These are phyloP conservation scores for Colletotrichum ledebouriae DNA, from an alignment of 2,329 filamentous ascomycete species.

Conservation along the genomic window DNA sequence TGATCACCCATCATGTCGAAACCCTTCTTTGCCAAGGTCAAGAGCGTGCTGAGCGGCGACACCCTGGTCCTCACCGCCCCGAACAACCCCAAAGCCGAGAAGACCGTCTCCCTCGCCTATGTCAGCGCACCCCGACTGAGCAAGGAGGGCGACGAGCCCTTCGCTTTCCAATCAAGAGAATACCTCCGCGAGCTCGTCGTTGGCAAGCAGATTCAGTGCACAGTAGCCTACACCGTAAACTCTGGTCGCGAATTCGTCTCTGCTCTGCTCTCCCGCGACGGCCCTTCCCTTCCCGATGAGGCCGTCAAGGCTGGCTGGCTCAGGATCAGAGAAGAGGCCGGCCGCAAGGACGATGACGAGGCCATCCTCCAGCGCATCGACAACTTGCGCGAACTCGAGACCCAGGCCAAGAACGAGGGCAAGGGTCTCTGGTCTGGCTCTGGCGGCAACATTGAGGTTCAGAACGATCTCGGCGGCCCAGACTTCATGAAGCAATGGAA, in stretches of 20 bases:
- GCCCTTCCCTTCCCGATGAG: constrained; percentile 83
- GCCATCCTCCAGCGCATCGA: constrained; percentile 80
- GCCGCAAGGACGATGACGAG: constrained; percentile 88
- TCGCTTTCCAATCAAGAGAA: constrained; percentile 94
- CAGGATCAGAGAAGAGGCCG: constrained; percentile 94
- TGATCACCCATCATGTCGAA: constrained; percentile 60
- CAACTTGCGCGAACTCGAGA: constrained; percentile 81
- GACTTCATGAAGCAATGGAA: constrained; percentile 88
- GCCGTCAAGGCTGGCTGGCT: constrained; percentile 91
- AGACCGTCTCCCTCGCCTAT: constrained; percentile 90
- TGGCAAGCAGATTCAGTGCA: constrained; percentile 89
- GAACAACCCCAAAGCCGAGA: constrained; percentile 85
- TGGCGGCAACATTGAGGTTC: constrained; percentile 78
- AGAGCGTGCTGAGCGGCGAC: constrained; percentile 94
- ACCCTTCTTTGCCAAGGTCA: constrained; percentile 80
- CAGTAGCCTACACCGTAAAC: constrained; percentile 88
- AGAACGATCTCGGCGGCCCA: constrained; percentile 84
- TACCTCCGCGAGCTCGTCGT: constrained; percentile 87
- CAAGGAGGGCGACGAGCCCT: constrained; percentile 92
- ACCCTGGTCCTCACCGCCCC: constrained; percentile 87
- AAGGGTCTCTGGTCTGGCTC: constrained; percentile 85
- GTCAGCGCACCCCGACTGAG: constrained; percentile 88
- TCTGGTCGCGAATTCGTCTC: constrained; percentile 90
- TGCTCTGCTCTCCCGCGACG: constrained; percentile 79
- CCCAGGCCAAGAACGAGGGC: constrained; percentile 80